phyloP scores from a whole-genome alignment of 192 early-diverging fungal species.

The Linnemannia exigua region DNA sequence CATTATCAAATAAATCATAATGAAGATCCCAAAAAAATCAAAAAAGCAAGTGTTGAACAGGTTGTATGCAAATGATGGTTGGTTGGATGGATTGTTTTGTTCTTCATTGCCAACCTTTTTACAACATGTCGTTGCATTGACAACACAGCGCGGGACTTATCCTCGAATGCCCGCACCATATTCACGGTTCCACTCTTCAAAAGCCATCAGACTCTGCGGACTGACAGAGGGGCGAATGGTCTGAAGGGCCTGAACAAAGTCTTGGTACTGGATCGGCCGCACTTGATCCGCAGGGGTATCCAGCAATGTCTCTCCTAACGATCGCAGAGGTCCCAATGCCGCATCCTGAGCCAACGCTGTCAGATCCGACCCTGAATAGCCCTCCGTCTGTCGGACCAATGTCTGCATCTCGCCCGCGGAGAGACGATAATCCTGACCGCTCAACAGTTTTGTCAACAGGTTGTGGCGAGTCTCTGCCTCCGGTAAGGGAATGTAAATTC shows the following conservation, averaged over 20 bases:
- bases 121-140: neutral
- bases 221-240: conserved; percentile 83
- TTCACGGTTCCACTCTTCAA: conserved; percentile 79
- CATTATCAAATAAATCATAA: conserved; percentile 55
- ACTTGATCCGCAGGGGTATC: conserved; percentile 65
- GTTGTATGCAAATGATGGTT: neutral
- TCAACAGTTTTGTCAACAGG: conserved; percentile 73
- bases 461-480: conserved; percentile 71
- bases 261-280: conserved; percentile 75
- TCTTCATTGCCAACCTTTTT: neutral
- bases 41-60: neutral
- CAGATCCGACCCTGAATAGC: conserved; percentile 89
- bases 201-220: conserved; percentile 76
- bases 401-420: conserved; percentile 66
- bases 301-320: conserved; percentile 69
- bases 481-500: conserved; percentile 86
- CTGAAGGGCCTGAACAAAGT: conserved; percentile 83
- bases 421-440: conserved; percentile 68
- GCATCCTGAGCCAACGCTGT: conserved; percentile 81
- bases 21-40: conserved; percentile 44
- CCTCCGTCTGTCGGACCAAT: conserved; percentile 74
- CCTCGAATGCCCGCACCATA: conserved; percentile 67
- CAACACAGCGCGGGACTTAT: too few relatives aligned
- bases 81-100: too few relatives aligned
- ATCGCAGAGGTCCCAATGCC: conserved; percentile 80